These are phyloP conservation scores for Novymonas esmeraldas DNA, from an alignment of 208 protist genomes.

Conservation along the genomic window DNA sequence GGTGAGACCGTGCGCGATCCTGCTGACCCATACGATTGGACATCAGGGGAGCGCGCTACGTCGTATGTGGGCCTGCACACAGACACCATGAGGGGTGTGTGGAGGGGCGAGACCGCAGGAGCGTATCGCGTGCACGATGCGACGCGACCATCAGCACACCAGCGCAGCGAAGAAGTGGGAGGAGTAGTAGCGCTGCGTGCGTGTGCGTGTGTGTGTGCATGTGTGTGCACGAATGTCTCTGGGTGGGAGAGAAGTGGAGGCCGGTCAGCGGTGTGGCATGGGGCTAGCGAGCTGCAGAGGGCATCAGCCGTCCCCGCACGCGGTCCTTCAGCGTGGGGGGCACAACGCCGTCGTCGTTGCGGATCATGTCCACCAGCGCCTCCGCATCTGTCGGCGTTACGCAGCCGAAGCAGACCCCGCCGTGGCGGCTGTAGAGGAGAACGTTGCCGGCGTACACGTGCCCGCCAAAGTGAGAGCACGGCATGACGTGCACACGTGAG, in stretches of 20 bases:
- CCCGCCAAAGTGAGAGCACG: conserved; percentile 33
- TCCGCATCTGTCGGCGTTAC: conserved; percentile 23
- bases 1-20: too few species aligned
- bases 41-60: too few species aligned
- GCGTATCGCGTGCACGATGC: too few species aligned
- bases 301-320: conserved; percentile 15
- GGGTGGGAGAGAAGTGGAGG: too few species aligned
- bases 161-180: not conserved
- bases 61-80: too few species aligned
- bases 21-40: too few species aligned
- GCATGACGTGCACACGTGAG: conserved; percentile 15
- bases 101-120: too few species aligned
- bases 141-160: not conserved
- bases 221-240: not conserved
- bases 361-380: conserved; percentile 5
- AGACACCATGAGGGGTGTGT: too few species aligned
- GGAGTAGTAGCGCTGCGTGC: too few species aligned
- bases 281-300: too few species aligned
- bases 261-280: too few species aligned
- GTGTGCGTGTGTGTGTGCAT: not conserved
- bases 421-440: conserved; percentile 32
- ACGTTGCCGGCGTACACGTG: conserved; percentile 41
- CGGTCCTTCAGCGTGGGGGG: conserved; percentile 2
- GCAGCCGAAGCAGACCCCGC: conserved; percentile 22
- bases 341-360: conserved; percentile 10